These are phyloP conservation scores for Salix viminalis DNA, from an alignment of 345 rosid genomes.

Conservation along the genomic window DNA sequence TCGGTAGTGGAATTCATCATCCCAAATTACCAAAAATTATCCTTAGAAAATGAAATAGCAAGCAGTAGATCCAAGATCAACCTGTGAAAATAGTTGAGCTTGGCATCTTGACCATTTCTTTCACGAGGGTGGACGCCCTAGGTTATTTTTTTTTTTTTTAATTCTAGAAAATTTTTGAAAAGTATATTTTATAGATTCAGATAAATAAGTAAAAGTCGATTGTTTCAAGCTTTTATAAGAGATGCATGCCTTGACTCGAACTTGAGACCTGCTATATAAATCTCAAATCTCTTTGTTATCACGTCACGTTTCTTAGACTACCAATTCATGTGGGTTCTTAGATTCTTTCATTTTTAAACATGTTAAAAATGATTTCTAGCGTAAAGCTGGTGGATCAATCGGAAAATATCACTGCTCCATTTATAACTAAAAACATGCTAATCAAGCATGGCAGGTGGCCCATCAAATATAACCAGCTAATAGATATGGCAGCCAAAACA, in stretches of 20 bases:
- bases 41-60: no score
- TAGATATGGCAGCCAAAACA: not conserved
- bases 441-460: not conserved
- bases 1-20: not conserved
- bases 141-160: no score
- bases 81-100: not conserved
- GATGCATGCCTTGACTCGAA: accelerated
- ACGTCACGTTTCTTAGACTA: not conserved
- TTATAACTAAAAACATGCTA: not conserved
- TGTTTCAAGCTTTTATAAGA: accelerated
- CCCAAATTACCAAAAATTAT: no score
- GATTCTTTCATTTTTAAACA: not conserved
- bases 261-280: accelerated
- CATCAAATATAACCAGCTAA: no score
- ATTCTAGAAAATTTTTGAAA: no score
- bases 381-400: not conserved
- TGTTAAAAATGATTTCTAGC: not conserved
- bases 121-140: not conserved
- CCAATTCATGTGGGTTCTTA: not conserved
- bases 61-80: not conserved
- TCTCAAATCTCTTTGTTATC: no score
- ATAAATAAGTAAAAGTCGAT: accelerated
- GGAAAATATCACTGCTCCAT: not conserved
- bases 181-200: accelerated
- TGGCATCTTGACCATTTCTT: not conserved